phyloP scores from a whole-genome alignment of 768 basidiomycete genomes.

The Lyophyllum decastes region DNA sequence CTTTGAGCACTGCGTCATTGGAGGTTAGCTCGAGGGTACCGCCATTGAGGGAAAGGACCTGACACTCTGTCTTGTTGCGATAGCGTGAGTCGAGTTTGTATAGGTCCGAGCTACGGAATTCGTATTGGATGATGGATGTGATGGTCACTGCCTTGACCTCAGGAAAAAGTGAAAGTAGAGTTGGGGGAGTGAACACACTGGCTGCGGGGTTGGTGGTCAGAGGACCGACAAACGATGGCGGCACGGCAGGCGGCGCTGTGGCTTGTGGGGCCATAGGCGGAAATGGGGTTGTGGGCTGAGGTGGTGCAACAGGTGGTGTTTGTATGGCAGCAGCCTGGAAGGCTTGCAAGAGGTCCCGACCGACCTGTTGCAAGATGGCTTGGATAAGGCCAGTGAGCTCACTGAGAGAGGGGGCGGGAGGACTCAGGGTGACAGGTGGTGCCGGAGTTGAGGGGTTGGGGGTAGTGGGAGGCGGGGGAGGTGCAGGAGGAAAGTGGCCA shows the following conservation, averaged over 20 bases:
- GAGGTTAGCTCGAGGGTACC: not conserved
- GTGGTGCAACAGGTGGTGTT: too few species aligned
- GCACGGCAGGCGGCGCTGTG: too few species aligned
- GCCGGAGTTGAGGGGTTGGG: too few species aligned
- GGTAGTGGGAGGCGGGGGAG: too few species aligned
- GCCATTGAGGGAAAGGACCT: not conserved
- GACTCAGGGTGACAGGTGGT: too few species aligned
- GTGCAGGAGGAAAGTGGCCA: too few species aligned
- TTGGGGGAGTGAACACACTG: not conserved
- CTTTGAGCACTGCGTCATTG: not conserved
- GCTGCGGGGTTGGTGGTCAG: not conserved
- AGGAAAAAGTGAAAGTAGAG: not conserved
- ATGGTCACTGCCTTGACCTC: not conserved
- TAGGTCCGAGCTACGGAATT: not conserved
- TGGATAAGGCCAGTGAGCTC: too few species aligned
- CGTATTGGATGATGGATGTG: not conserved
- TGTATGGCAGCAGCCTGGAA: not conserved
- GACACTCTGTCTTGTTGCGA: not conserved
- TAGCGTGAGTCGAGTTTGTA: not conserved
- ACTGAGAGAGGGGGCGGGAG: too few species aligned
- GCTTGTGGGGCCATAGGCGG: too few species aligned
- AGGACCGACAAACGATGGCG: not conserved
- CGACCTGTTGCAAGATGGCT: too few species aligned
- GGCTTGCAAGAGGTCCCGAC: not conserved
- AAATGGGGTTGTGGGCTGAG: too few species aligned